These are phyloP conservation scores for Fusarium sp. DNA, from an alignment of 2,329 filamentous ascomycete species.

Conservation along the genomic window DNA sequence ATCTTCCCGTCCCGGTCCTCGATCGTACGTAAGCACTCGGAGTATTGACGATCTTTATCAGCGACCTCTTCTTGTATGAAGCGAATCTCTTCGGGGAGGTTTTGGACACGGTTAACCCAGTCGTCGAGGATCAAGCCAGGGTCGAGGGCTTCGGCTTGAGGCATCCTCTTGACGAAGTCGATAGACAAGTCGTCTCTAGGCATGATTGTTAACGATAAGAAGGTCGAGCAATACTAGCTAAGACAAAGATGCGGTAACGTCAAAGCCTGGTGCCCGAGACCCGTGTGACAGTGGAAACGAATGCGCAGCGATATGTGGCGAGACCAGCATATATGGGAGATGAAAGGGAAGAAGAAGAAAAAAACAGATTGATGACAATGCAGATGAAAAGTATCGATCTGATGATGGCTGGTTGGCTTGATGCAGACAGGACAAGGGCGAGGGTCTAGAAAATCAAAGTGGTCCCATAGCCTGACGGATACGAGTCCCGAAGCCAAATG, in stretches of 20 bases:
- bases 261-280: conserved; percentile 26
- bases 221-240: conserved; percentile 38
- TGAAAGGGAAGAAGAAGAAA: conserved; percentile 13
- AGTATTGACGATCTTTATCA: conserved; percentile 79
- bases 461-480: conserved; percentile 36
- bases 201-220: conserved; percentile 69
- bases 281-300: conserved; percentile 30
- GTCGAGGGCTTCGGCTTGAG: conserved; percentile 69
- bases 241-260: conserved; percentile 36
- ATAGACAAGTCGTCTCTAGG: conserved; percentile 79
- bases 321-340: conserved; percentile 21
- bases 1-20: conserved; percentile 78
- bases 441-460: conserved; percentile 38
- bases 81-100: conserved; percentile 83
- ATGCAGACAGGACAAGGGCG: conserved; percentile 32
- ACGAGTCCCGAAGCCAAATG: conserved; percentile 15
- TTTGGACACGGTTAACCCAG: conserved; percentile 79
- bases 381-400: conserved; percentile 28
- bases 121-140: conserved; percentile 79
- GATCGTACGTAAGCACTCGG: conserved; percentile 75
- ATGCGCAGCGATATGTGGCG: conserved; percentile 19
- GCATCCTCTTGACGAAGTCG: conserved; percentile 75
- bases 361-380: conserved; percentile 16
- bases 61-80: conserved; percentile 86
- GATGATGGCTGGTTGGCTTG: conserved; percentile 35